Conservation (phyloP, 495 filamentous ascomycete species). For the Neurospora sp. region DNA sequence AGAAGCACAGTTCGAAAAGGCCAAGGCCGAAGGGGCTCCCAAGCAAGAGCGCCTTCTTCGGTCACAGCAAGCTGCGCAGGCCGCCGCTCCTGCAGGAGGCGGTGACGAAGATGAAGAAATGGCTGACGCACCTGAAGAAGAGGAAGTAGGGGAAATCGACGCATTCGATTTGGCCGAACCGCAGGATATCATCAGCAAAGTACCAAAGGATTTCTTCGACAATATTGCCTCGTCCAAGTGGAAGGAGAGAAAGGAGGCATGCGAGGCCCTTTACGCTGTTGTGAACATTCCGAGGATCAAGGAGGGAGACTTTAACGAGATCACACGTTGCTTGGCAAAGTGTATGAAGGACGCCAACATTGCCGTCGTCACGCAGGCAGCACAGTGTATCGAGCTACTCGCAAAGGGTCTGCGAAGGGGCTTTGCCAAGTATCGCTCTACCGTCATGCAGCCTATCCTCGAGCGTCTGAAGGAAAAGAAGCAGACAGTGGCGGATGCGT, state of each 20-base stretch:
- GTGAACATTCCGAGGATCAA: constrained; percentile 88
- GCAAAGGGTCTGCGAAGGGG: constrained; percentile 74
- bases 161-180: constrained; percentile 85
- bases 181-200: constrained; percentile 75
- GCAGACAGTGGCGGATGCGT: constrained; percentile 72
- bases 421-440: constrained; percentile 71
- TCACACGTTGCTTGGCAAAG: constrained; percentile 74
- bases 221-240: constrained; percentile 83
- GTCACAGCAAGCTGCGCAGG: constrained; percentile 78
- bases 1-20: constrained; percentile 85
- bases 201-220: constrained; percentile 73
- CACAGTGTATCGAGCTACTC: constrained; percentile 86
- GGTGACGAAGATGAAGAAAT: constrained; percentile 47
- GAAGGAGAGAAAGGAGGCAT: constrained; percentile 94
- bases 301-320: constrained; percentile 78
- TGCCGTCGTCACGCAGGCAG: constrained; percentile 84
- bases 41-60: constrained; percentile 86
- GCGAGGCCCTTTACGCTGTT: constrained; percentile 67
- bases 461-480: constrained; percentile 98
- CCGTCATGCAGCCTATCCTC: constrained; percentile 76
- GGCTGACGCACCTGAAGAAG: constrained; percentile 47
- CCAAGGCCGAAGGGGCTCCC: constrained; percentile 77
- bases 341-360: constrained; percentile 99
- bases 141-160: constrained; percentile 64
- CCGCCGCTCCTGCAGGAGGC: constrained; percentile 48